Evolutionary conservation across 495 filamentous ascomycete species (phyloP), one percentile per base, ranked within the genome.

Genomic region (Entonaema liquescens): DNA sequence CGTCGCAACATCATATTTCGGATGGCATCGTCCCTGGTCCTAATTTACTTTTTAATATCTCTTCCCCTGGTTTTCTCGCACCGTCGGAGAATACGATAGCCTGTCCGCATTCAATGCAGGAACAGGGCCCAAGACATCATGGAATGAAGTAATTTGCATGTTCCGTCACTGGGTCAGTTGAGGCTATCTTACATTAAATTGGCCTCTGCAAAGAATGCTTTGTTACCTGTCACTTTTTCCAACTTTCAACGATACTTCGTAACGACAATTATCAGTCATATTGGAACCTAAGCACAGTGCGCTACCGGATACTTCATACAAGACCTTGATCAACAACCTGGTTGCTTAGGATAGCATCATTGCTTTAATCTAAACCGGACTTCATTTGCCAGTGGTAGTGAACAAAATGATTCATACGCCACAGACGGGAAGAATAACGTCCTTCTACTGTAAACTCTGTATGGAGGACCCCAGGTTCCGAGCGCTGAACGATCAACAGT

Each of bases 31-130:
- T 74, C 63, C 71, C 62, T 74, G 62, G 62, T 58, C n/a, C 59
- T 71, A 67, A 74, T 74, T 74, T 74, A 26, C 67, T 70, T 74
- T 47, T 70, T 70, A 74, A 70, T 67, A 54, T 67, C 31, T 36
- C 23, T 33, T 60, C 71, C 71, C 71, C 67, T 60, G 61, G 55
- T 26, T 29, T 61, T 66, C 52, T 61, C n/a, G 40, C 60, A 42
- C 70, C 53, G 58, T 60, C 67, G 71, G 71, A 67, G 62, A 71
- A 74, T 67, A 62, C 63, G 35, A 61, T 29, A 31, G 58, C 35
- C 47, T n/a, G 67, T 67, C 59, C 50, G 52, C 61, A 53, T 70
- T 66, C 62, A 70, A 74, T 67, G 67, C 71, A 74, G 62, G 67
- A 67, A 74, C 67, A 71, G 62, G 67, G 67, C 50, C 62, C 67